phyloP scores from a whole-genome alignment of 108 stramenopile species.

The Pseudonitzschia delicatissima region DNA sequence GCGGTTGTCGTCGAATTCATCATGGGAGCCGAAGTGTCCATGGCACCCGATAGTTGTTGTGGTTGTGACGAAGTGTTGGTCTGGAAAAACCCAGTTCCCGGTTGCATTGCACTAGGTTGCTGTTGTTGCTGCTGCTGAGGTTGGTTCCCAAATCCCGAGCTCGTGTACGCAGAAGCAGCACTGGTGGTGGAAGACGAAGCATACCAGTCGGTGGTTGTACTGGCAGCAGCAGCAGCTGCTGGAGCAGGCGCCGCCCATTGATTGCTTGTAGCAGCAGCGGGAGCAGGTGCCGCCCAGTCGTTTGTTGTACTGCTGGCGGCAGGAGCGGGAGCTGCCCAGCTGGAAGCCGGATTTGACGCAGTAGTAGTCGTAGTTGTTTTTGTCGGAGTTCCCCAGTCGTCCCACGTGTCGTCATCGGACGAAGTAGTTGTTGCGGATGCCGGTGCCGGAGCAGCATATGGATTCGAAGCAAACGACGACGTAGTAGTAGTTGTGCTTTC shows the following conservation, averaged over 20 bases:
- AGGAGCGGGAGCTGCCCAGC: conserved; percentile 5
- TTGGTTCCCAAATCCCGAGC: background rate
- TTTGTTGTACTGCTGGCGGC: background rate
- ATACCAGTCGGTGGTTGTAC: conserved; percentile 26
- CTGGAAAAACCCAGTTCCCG: too few species aligned
- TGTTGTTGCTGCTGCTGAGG: background rate
- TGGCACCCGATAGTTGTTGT: conserved; percentile 16
- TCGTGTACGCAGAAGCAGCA: background rate
- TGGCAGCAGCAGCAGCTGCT: background rate
- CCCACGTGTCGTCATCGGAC: conserved; percentile 18
- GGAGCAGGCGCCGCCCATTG: background rate
- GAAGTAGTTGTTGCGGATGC: background rate
- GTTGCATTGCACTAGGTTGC: too few species aligned
- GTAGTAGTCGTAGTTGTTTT: background rate
- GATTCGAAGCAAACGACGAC: too few species aligned
- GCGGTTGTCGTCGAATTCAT: background rate
- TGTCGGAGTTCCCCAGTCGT: conserved; percentile 20
- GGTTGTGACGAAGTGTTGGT: background rate
- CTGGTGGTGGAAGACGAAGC: background rate
- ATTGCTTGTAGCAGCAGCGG: background rate
- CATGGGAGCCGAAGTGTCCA: conserved; percentile 18
- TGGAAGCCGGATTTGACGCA: background rate
- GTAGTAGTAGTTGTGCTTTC: background rate
- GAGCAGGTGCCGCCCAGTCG: background rate
- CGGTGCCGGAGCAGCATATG: conserved; percentile 2